Base-by-base conservation (phyloP, 1,284 basidiomycete species). In the Cronartium quercuum region DNA sequence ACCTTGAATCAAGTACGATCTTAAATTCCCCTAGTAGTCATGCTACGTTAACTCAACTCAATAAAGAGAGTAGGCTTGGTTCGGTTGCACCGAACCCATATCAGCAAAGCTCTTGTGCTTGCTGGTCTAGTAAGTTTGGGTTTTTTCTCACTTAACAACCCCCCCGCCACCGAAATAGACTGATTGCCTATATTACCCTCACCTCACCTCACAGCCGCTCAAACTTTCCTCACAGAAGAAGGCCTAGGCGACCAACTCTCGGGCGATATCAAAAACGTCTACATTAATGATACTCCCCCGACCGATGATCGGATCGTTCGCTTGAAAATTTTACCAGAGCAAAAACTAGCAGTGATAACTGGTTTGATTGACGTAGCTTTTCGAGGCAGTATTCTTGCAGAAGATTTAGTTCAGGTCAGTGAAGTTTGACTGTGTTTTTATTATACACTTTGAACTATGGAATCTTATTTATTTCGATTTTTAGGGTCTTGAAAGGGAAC, bases 401-500 rank as follows among this genome's bases (percentile, higher is more conserved):
- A 74, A 13, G 71, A 74, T 74, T 44, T 74, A 38, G 44, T 66
- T 24, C 71, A 74, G 55, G 71, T 74, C 37, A 66, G 55, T 57
- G 15, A 24, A 1, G 15, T 34, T 21, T n/a, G 29, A n/a, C 18
- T 51, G n/a, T 55, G 13, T 15, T 10, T 15, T n/a, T n/a, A n/a
- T n/a, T n/a, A n/a, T 47, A 12, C n/a, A 12, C 44, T 47, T 47
- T 12, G 10, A 47, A 47, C n/a, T 47, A 47, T 47, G 10, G 12
- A 47, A 47, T 47, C 44, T 47, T 12, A 5, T 61, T 29, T n/a
- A 15, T n/a, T 35, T 61, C 35, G 12, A 18, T 61, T n/a, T 61
- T 34, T 6, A 75, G 73, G 66, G 66, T 29, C 3, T 75, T 18
- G 73, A 75, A 68, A 47, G 73, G 61, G 73, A 75, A 68, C 65